Evolutionary conservation across 495 filamentous ascomycete genomes (phyloP), one percentile per base, ranked within the genome.

Genomic region (Penicillium coffeae): DNA sequence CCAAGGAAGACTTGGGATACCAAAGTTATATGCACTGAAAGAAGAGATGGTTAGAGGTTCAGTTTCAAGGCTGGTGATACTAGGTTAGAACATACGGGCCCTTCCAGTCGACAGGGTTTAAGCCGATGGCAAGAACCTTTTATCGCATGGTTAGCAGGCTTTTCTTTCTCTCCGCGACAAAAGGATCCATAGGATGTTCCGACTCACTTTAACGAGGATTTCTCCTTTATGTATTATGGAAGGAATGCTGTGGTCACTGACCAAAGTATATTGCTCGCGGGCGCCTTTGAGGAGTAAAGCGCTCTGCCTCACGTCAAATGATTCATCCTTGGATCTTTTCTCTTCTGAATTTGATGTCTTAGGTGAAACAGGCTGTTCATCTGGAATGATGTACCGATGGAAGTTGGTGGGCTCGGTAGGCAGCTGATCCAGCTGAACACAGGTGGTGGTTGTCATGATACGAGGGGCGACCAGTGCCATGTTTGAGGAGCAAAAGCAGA

Each of bases 61-160:
- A n/a, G n/a, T n/a, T n/a, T n/a, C n/a, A n/a, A n/a, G n/a, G n/a
- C n/a, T 13, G 19, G 27, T 38, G 5, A n/a, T 21, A 16, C 15
- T 7, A 33, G 19, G 1, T 27, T 13, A 2, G 18, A 34, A 73
- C 74, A 27, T 71, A 85, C 82, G 81, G 81, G 54, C 74, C 79
- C 67, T 87, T 87, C 85, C 85, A 87, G 60, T 88, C 85, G 39
- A 87, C 78, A 2, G 83, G 85, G 62, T 87, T 87, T 42, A 88
- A 63, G 2, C 84, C 85, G 63, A 87, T 78, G 8, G 76, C 79
- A 25, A 73, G 52, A 8, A 75, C 64, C 71, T 75, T 46, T 8
- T 7, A 19, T 35, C 13, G 1, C 38, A 20, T 12, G 1, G 25
- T 60, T 15, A 63, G 32, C 14, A 38, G 10, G 5, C 16, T 21